phyloP scores from a whole-genome alignment of 768 basidiomycete genomes.

The Rhodotorula graminis region DNA sequence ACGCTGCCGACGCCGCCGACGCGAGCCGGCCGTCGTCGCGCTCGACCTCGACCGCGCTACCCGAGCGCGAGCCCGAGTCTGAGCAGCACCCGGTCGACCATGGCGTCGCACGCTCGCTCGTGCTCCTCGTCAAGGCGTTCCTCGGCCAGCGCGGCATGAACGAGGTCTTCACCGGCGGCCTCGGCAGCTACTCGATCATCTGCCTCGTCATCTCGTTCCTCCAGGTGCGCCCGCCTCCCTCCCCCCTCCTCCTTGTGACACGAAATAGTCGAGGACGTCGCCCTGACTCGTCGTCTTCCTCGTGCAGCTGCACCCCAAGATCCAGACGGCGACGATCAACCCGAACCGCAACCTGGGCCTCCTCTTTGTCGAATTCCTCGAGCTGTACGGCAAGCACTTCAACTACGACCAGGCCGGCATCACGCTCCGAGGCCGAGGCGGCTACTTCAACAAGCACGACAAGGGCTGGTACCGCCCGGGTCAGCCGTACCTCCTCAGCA shows the following conservation, averaged over 20 bases:
- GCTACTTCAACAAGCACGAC: constrained; percentile 74
- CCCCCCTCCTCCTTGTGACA: not conserved
- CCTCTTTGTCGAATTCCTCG: constrained; percentile 94
- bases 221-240: constrained; percentile 55
- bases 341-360: constrained; percentile 83
- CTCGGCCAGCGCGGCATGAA: constrained; percentile 87
- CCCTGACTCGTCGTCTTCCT: not conserved
- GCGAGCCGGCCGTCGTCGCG: too few species aligned
- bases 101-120: constrained; percentile 51
- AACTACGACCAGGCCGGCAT: constrained; percentile 71
- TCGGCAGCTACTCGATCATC: constrained; percentile 91
- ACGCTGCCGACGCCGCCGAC: not conserved
- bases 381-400: constrained; percentile 86
- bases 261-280: too few species aligned
- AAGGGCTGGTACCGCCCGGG: constrained; percentile 69
- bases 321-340: constrained; percentile 80
- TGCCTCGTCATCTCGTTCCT: constrained; percentile 89
- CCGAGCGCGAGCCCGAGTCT: not conserved
- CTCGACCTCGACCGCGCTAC: not conserved
- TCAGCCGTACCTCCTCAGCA: constrained; percentile 58
- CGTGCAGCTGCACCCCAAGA: constrained; percentile 81
- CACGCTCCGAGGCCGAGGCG: constrained; percentile 77
- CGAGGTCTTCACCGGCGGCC: constrained; percentile 92
- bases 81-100: constrained; percentile 27
- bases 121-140: constrained; percentile 86